Base-by-base conservation (phyloP, 1,284 basidiomycete genomes). In the Pseudozyma flocculosa region DNA sequence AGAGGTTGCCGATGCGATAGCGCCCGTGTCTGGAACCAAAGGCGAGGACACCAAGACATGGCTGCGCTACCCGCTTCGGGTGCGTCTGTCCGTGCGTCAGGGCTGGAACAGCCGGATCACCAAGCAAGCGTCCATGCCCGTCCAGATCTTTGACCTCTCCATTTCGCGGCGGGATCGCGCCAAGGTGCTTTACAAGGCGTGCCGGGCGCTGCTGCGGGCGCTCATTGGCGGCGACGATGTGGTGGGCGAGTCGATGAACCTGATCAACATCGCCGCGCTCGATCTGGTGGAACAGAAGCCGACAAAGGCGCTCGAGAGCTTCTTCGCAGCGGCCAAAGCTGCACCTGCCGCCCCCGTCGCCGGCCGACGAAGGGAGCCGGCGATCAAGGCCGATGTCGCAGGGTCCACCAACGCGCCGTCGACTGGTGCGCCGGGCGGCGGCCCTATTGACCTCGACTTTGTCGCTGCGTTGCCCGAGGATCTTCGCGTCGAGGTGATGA, bases 231-330 rank as follows among this genome's bases (percentile, higher is more conserved):
- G 62, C 29, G 57, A 67, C 19, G 45, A 58, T 36, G 52, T 60
- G n/a, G 53, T 54, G 13, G 63, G 58, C 39, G 60, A 62, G 17
- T 52, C 49, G 19, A 54, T 73, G 47, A 65, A 68, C 29, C 48
- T 74, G 39, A 64, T 74, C 65, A 74, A 71, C 41, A 66, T 74
- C 29, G 69, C 72, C 2, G 72, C 70, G 8, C 24, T 68, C 22
- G 68, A 74, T 26, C 42, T 74, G 36, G 54, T 50, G 40, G 52
- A 57, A 7, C 51, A 48, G 44, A 7, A 54, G 23, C 68, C 68
- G 22, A 48, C 55, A 29, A 40, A 60, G 18, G 58, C 59, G 17
- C 38, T 72, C 2, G 61, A 54, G 2, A 51, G 47, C 43, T 70
- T 69, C 45, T 63, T 72, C 34, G 23, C 8, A 24, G 17, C 34